A percentile compares a stretch with the other conserved stretches of the same genome.
Conservation (phyloP, 306 rosid genomes). For the Cyamopsis tetragonoloba region DNA sequence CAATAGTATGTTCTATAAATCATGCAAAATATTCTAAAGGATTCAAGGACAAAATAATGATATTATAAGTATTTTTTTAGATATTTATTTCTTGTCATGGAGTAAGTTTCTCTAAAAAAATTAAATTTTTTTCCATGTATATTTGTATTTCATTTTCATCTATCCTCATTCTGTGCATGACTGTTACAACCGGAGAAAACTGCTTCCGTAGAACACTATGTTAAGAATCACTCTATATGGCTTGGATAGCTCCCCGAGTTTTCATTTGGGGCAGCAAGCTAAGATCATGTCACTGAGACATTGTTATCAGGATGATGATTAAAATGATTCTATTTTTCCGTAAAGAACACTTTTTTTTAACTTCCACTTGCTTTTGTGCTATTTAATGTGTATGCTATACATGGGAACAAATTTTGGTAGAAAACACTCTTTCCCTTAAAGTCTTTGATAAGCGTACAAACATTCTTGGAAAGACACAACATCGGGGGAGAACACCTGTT, state of each 20-base stretch:
- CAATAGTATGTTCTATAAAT: neutral
- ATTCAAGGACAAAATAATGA: neutral
- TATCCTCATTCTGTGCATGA: slow-evolving; percentile 24
- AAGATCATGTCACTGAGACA: slow-evolving; percentile 61
- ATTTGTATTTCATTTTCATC: neutral
- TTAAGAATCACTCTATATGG: slow-evolving; percentile 68
- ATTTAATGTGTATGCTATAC: slow-evolving; percentile 9
- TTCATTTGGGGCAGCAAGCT: slow-evolving; percentile 81
- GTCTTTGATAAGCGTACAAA: no score
- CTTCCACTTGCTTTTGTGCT: slow-evolving; percentile 6
- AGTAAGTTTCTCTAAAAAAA: neutral
- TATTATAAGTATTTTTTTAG: neutral
- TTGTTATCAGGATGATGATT: neutral
- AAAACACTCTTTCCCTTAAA: slow-evolving; percentile 60
- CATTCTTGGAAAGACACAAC: no score
- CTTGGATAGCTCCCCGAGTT: slow-evolving; percentile 76
- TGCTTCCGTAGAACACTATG: slow-evolving; percentile 71
- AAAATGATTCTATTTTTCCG: neutral
- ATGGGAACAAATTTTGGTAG: slow-evolving; percentile 19
- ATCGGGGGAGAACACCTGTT: no score
- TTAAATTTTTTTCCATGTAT: neutral
- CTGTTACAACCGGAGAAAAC: slow-evolving; percentile 51
- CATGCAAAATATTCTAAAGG: neutral
- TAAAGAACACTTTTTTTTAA: neutral
- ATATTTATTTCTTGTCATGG: neutral